Percentiles rank a stretch among this genome's conserved stretches.
phyloP scores from a whole-genome alignment of 2,329 filamentous ascomycete genomes.

The Aureobasidium musti region DNA sequence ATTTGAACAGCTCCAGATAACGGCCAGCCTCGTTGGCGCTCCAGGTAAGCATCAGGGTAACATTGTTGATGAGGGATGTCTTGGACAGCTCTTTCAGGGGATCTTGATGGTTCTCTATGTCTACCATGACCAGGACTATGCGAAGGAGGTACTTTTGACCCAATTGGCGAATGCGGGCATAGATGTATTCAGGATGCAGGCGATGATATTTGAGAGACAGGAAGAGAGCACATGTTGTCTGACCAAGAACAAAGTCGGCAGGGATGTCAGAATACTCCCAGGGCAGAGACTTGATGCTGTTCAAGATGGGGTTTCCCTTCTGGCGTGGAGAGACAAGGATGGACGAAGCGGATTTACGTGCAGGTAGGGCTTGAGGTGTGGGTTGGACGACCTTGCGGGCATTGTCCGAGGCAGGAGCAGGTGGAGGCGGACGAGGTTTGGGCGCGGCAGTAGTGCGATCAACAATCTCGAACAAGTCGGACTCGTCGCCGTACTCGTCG shows the following conservation, averaged over 20 bases:
- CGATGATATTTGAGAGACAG: slow-evolving; percentile 96
- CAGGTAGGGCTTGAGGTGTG: slow-evolving; percentile 79
- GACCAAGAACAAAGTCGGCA: slow-evolving; percentile 85
- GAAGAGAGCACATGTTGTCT: slow-evolving; percentile 88
- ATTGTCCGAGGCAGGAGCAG: slow-evolving; percentile 1
- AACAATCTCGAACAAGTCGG: slow-evolving; percentile 39
- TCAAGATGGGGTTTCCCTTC: slow-evolving; percentile 91
- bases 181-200: slow-evolving; percentile 96
- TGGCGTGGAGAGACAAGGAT: slow-evolving; percentile 91
- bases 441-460: slow-evolving; percentile 48
- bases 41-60: slow-evolving; percentile 93
- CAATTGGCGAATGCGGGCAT: slow-evolving; percentile 82
- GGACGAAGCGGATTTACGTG: slow-evolving; percentile 66
- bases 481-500: slow-evolving; percentile 53
- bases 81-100: slow-evolving; percentile 86
- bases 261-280: slow-evolving; percentile 99
- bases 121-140: slow-evolving; percentile 85
- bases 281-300: slow-evolving; percentile 74
- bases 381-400: slow-evolving; percentile 72
- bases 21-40: slow-evolving; percentile 88
- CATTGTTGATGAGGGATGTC: slow-evolving; percentile 86
- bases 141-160: slow-evolving; percentile 85
- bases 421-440: slow-evolving; percentile 17
- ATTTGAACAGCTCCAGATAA: slow-evolving; percentile 94
- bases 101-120: slow-evolving; percentile 93